These are phyloP conservation scores for Hippophae rhamnoides DNA, from an alignment of 306 rosid genomes.

Conservation along the genomic window DNA sequence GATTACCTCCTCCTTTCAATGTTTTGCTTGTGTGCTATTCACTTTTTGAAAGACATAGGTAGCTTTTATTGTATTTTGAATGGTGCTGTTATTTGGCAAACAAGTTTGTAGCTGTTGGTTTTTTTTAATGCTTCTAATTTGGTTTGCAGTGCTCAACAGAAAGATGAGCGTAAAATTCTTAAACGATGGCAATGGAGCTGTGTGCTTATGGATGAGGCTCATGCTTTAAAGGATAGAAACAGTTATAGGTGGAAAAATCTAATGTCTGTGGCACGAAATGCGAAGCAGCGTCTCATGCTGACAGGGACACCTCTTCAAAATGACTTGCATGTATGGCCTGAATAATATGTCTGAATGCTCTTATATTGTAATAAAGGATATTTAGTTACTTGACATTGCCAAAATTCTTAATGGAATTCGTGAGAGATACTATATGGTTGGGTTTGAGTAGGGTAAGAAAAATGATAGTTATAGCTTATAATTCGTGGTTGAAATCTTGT, in stretches of 20 bases:
- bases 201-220: constrained; percentile 98
- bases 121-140: constrained; percentile 20
- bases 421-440: background rate
- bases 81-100: background rate
- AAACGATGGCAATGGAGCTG: constrained; percentile 97
- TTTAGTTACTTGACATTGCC: too few species aligned
- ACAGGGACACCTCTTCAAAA: constrained; percentile 97
- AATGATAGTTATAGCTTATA: background rate
- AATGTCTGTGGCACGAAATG: constrained; percentile 85
- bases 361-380: constrained; percentile 1
- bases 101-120: background rate
- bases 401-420: background rate
- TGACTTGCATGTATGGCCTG: constrained; percentile 60
- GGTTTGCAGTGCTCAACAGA: constrained; percentile 79
- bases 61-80: constrained; percentile 9
- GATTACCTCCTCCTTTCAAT: constrained; percentile 83
- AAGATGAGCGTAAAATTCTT: constrained; percentile 85
- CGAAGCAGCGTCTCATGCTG: constrained; percentile 90
- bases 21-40: constrained; percentile 97
- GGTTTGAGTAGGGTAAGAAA: background rate
- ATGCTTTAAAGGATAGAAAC: constrained; percentile 89
- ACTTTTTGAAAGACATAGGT: constrained; percentile 98
- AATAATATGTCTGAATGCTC: constrained; percentile 1
- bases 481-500: background rate
- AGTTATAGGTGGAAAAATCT: constrained; percentile 96